Evolutionary conservation across 106 monocot genomes (phyloP).

Genomic region (Apostasia ramifera): DNA sequence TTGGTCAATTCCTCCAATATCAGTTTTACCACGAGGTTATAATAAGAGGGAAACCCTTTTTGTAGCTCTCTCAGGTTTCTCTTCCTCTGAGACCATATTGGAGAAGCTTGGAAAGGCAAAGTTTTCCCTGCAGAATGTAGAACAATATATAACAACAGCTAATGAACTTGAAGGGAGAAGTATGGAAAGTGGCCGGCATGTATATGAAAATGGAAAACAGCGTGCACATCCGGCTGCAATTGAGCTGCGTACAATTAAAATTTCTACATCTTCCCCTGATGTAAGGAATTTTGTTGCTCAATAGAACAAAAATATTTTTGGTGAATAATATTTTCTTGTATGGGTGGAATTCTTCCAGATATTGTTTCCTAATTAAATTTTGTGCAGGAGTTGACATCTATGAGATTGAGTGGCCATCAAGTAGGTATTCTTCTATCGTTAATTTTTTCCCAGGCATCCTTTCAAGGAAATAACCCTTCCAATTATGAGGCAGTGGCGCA

Average conservation of each 20-base stretch:
- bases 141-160: conserved; percentile 5
- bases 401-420: conserved; percentile 82
- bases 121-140: conserved; percentile 3
- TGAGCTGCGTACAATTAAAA: conserved; percentile 2
- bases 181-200: conserved; percentile 9
- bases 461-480: conserved; percentile 53
- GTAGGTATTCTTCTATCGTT: conserved; percentile 80
- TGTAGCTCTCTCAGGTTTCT: conserved; percentile 45
- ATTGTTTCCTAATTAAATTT: conserved; percentile 7
- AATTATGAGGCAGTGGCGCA: conserved; percentile 92
- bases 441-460: conserved; percentile 69
- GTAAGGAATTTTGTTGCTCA: conserved; percentile 21
- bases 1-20: conserved; percentile 38
- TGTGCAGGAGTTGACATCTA: conserved; percentile 36
- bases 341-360: not conserved
- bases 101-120: conserved; percentile 15
- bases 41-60: conserved; percentile 28
- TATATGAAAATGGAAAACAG: conserved; percentile 2
- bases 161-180: conserved; percentile 11
- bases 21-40: conserved; percentile 25
- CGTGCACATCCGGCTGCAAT: conserved; percentile 4
- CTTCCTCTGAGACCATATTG: conserved; percentile 27
- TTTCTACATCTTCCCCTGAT: conserved; percentile 6
- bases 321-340: not conserved
- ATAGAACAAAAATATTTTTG: not conserved